Evolutionary conservation across 1,284 basidiomycete genomes (phyloP).

Genomic region (Austroboletus novae-zelandiae): DNA sequence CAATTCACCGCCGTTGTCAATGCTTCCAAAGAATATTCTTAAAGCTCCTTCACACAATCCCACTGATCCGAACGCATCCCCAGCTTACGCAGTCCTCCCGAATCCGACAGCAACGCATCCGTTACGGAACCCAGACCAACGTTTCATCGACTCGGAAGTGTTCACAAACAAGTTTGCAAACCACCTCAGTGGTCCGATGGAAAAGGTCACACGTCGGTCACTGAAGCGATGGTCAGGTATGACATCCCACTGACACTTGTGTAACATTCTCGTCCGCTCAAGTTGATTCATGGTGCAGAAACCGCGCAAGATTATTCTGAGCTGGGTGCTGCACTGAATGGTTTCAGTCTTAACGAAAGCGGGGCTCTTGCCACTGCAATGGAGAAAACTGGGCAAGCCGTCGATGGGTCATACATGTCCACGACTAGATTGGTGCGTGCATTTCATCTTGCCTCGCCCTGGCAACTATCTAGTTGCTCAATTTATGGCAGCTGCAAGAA

Average conservation of each 20-base stretch:
- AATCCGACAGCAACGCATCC: conserved; percentile 87
- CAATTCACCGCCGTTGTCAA: conserved; percentile 87
- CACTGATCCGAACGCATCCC: conserved; percentile 71
- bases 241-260: conserved; percentile 18
- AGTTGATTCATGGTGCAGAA: conserved; percentile 45
- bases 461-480: conserved; percentile 11
- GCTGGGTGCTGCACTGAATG: conserved; percentile 93
- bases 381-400: conserved; percentile 93
- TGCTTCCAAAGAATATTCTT: conserved; percentile 92
- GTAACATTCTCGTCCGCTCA: background rate
- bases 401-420: conserved; percentile 91
- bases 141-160: conserved; percentile 93
- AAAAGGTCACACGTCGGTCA: conserved; percentile 90
- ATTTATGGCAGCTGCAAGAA: conserved; percentile 69
- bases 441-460: conserved; percentile 7
- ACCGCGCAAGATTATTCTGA: conserved; percentile 90
- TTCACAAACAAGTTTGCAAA: conserved; percentile 97
- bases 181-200: conserved; percentile 89
- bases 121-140: conserved; percentile 84
- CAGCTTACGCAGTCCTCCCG: conserved; percentile 83
- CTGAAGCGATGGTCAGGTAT: conserved; percentile 92
- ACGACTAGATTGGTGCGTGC: conserved; percentile 75
- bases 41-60: conserved; percentile 96
- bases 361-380: conserved; percentile 74
- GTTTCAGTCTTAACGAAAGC: conserved; percentile 87